phyloP scores from a whole-genome alignment of 768 basidiomycete species.

The Auricularia heimuer region DNA sequence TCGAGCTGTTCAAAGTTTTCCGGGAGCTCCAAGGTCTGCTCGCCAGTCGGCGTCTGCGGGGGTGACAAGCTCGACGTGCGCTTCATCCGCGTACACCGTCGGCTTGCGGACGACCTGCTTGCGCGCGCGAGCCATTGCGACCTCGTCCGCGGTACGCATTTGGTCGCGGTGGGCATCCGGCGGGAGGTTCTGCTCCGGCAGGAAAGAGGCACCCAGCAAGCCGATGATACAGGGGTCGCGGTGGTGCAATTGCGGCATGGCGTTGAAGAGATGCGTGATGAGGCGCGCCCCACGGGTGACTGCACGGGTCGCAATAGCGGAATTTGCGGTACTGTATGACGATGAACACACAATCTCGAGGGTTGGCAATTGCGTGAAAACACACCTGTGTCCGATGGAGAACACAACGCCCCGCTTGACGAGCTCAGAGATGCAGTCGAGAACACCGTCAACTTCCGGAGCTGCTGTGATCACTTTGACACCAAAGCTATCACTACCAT shows the following conservation, averaged over 20 bases:
- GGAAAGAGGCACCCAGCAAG: constrained; percentile 57
- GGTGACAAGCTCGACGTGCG: constrained; percentile 51
- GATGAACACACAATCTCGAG: constrained; percentile 4
- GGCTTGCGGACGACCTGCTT: constrained; percentile 8
- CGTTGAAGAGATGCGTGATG: constrained; percentile 89
- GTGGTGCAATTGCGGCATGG: constrained; percentile 85
- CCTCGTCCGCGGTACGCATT: neutral
- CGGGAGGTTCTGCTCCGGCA: neutral
- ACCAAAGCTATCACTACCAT: constrained; percentile 30
- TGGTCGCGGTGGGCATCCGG: neutral
- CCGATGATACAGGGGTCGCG: constrained; percentile 89
- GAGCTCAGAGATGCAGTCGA: constrained; percentile 54
- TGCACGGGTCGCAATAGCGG: constrained; percentile 61
- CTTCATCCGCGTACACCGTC: constrained; percentile 38
- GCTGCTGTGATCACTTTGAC: constrained; percentile 80
- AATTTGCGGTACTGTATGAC: constrained; percentile 55
- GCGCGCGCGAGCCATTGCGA: constrained; percentile 1
- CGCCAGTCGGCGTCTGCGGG: constrained; percentile 36
- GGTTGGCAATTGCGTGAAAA: neutral
- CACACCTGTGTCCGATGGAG: constrained; percentile 82
- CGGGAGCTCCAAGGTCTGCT: neutral
- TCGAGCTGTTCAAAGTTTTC: constrained; percentile 26
- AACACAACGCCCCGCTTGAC: constrained; percentile 59
- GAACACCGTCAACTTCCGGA: constrained; percentile 77
- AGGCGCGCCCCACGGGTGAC: constrained; percentile 67